Base-by-base conservation (phyloP, 345 rosid genomes). In the Syzygium grande region DNA sequence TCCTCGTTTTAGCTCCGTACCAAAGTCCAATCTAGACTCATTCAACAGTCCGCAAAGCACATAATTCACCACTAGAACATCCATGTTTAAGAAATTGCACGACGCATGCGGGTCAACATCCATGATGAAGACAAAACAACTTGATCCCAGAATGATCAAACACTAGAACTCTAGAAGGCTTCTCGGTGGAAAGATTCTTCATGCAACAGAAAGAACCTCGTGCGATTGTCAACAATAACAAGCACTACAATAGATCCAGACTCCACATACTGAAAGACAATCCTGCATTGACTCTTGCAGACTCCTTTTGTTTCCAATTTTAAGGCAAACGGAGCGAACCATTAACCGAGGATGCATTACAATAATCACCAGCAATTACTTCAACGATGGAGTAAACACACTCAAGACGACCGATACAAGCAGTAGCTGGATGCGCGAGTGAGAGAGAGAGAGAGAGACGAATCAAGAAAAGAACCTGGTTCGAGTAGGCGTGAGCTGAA, bases 401-500 rank as follows among this genome's bases (percentile, higher is more conserved):
- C 46, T 59, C 84, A 21, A 51, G 34, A 34, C 55, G 51, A 17
- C 19, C 29, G n/a, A 11, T 19, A 80, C 29, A 84, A 55, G 43
- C 78, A 9, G 43, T 17, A 58, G 51, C 53, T 29, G 52, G 85
- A 88, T 17, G 51, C 38, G 52, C 46, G 46, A 43, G 46, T 43
- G 46, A 43, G 46, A 43, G 46, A 43, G 46, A 41, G 43, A 43
- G 46, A 46, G 12, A 54, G 51, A 55, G 34, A 63, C n/a, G 51
- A n/a, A 29, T 9, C 29, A 43, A 56, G 85, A 58, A 61, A 13
- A 38, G 86, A 89, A 97, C 99, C 99, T 93, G 55, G 99, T 97
- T 89, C 99, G 94, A 91, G 99, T 97, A 59, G 99, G 99, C 87
- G 99, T 97, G 91, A 96, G 99, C 89, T 96, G 99, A 91, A 97